These are phyloP conservation scores for Modicella reniformis DNA, from an alignment of 371 early-diverging fungal genomes.

Conservation along the genomic window DNA sequence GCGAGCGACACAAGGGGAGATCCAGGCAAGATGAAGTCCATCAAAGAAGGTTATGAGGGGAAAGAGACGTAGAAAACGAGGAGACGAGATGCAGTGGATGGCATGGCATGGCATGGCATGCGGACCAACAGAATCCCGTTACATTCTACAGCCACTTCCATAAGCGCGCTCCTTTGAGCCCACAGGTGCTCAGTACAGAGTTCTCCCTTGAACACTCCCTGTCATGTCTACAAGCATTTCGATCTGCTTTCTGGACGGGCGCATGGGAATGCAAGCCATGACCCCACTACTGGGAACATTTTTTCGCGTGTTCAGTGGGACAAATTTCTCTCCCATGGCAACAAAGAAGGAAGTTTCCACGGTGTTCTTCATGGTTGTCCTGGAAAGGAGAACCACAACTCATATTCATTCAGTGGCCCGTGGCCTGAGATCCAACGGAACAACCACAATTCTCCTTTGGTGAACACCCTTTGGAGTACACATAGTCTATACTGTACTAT, in stretches of 20 bases:
- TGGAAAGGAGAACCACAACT: too few relatives aligned
- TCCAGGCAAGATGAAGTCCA: background rate
- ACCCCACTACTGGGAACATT: conserved; percentile 13
- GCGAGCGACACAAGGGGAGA: background rate
- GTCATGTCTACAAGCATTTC: background rate
- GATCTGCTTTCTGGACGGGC: background rate
- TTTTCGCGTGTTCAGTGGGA: conserved; percentile 10
- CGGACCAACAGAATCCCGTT: conserved; percentile 14
- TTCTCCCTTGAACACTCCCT: background rate
- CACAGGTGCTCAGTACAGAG: background rate
- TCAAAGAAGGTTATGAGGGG: background rate
- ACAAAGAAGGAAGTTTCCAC: too few relatives aligned
- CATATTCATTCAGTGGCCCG: too few relatives aligned
- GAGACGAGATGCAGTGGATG: background rate
- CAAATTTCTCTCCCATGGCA: conserved; percentile 3
- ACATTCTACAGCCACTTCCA: conserved; percentile 4
- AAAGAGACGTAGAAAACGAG: conserved; percentile 7
- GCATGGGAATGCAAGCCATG: conserved; percentile 6
- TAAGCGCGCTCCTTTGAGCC: conserved; percentile 2
- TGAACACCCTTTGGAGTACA: too few relatives aligned
- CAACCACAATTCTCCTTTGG: too few relatives aligned
- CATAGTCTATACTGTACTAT: too few relatives aligned
- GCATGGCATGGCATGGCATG: background rate
- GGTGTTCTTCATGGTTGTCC: too few relatives aligned
- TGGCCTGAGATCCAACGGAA: background rate